Evolutionary conservation across 1,284 basidiomycete species (phyloP).

Genomic region (Leucoagaricus sp.): DNA sequence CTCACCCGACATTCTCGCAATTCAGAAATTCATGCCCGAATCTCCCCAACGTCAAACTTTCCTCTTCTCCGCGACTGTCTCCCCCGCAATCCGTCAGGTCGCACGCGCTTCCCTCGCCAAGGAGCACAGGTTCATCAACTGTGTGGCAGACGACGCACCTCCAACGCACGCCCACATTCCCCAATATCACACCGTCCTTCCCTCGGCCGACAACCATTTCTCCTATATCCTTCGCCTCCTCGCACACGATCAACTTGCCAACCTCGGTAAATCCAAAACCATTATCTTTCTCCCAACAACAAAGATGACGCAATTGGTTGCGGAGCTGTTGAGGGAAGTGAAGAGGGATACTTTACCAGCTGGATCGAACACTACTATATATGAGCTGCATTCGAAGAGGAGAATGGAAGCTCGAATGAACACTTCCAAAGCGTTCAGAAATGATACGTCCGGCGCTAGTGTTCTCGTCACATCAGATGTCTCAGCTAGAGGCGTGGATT

Average conservation of each 20-base stretch:
- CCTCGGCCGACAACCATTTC: slow-evolving; percentile 69
- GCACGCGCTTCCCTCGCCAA: slow-evolving; percentile 52
- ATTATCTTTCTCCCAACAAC: slow-evolving; percentile 93
- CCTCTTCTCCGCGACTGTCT: slow-evolving; percentile 92
- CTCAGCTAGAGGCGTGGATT: slow-evolving; percentile 89
- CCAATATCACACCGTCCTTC: slow-evolving; percentile 82
- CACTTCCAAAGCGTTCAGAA: slow-evolving; percentile 71
- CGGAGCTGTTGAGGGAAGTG: slow-evolving; percentile 62
- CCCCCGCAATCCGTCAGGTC: slow-evolving; percentile 62
- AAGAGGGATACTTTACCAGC: slow-evolving; percentile 44
- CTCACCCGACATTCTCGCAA: slow-evolving; percentile 84
- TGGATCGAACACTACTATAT: slow-evolving; percentile 54
- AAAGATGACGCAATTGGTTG: slow-evolving; percentile 80
- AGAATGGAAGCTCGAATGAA: slow-evolving; percentile 65
- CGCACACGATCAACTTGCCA: slow-evolving; percentile 85
- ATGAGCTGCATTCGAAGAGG: slow-evolving; percentile 89
- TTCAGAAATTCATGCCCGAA: slow-evolving; percentile 70
- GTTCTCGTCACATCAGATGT: slow-evolving; percentile 90
- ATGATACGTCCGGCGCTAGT: slow-evolving; percentile 56
- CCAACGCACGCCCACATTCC: slow-evolving; percentile 81
- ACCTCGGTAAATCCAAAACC: slow-evolving; percentile 74
- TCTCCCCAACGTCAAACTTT: slow-evolving; percentile 82
- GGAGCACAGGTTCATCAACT: slow-evolving; percentile 68
- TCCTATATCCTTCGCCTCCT: slow-evolving; percentile 82
- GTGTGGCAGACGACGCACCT: slow-evolving; percentile 50